Conservation (phyloP, 2,329 filamentous ascomycete species). For the Epichloe typhina region DNA sequence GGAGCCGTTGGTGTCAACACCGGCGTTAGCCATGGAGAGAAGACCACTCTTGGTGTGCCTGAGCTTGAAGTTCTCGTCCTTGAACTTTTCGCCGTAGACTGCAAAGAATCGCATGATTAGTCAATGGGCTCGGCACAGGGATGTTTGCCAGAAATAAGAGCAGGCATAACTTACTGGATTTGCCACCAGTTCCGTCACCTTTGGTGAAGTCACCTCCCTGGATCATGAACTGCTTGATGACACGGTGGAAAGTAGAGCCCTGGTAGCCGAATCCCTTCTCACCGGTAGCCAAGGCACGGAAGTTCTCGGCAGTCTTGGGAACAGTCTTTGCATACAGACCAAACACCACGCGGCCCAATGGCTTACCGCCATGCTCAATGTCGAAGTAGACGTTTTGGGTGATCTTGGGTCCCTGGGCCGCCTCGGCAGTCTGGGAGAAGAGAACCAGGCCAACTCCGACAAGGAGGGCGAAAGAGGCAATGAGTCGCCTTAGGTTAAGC, state of each 20-base stretch:
- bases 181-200: slow-evolving; percentile 70
- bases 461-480: slow-evolving; percentile 63
- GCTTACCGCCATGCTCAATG: slow-evolving; percentile 61
- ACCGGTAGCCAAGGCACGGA: slow-evolving; percentile 68
- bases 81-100: slow-evolving; percentile 75
- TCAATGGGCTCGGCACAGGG: slow-evolving; percentile 3
- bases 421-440: slow-evolving; percentile 61
- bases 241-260: slow-evolving; percentile 74
- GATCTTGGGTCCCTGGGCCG: slow-evolving; percentile 82
- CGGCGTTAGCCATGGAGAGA: slow-evolving; percentile 76
- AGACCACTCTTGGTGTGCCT: slow-evolving; percentile 80
- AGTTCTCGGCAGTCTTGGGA: slow-evolving; percentile 62
- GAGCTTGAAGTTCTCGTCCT: slow-evolving; percentile 90
- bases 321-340: slow-evolving; percentile 82
- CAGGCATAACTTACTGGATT: slow-evolving; percentile 50
- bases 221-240: slow-evolving; percentile 87
- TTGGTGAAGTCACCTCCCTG: slow-evolving; percentile 80
- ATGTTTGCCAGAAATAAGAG: neutral
- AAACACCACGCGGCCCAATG: slow-evolving; percentile 62
- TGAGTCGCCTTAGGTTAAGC: slow-evolving; percentile 59
- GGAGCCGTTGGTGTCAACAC: slow-evolving; percentile 75
- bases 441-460: slow-evolving; percentile 62
- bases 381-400: slow-evolving; percentile 92
- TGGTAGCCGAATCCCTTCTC: slow-evolving; percentile 80
- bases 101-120: slow-evolving; percentile 8